Evolutionary conservation across 1,284 basidiomycete species (phyloP).

Genomic region (Cryptococcus sp.): DNA sequence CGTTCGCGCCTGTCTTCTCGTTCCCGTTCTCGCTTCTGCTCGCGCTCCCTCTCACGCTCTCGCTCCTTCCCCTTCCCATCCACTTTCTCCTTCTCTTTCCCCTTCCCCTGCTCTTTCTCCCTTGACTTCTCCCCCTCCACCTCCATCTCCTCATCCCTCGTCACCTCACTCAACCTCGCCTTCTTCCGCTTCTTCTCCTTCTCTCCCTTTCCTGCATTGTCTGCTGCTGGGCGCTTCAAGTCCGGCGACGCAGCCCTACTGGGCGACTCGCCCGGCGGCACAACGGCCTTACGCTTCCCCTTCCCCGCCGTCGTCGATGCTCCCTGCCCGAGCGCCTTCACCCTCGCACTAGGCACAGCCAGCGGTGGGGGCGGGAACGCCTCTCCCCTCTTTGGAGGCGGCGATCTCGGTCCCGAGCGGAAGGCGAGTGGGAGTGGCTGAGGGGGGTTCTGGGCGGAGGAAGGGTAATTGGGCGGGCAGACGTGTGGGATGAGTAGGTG

Average conservation of each 20-base stretch:
- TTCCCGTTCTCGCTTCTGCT: no score
- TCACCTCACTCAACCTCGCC: constrained; percentile 7
- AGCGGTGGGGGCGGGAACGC: constrained; percentile 27
- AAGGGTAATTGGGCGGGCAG: constrained; percentile 31
- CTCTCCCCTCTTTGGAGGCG: constrained; percentile 29
- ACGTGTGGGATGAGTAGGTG: constrained; percentile 40
- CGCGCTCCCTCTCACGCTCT: no score
- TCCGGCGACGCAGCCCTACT: no score
- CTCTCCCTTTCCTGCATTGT: no score
- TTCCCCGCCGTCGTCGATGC: no score
- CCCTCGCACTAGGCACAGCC: no score
- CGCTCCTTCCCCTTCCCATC: no score
- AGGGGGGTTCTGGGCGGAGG: constrained; percentile 25
- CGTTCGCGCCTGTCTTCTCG: no score
- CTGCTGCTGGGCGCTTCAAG: no score
- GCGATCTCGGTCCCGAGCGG: neutral
- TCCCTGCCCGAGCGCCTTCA: no score
- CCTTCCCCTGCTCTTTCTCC: constrained; percentile 5
- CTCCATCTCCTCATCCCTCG: constrained; percentile 11
- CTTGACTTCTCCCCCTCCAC: constrained; percentile 4
- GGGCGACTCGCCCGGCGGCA: no score
- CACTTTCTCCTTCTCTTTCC: constrained; percentile 12
- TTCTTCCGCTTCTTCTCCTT: constrained; percentile 9
- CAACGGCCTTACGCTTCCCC: no score
- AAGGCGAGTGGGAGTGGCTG: constrained; percentile 21